A percentile compares a stretch with the other conserved stretches of the same genome.
These are phyloP conservation scores for Pinus taeda DNA, from an alignment of 75 land plant species.

Conservation along the genomic window DNA sequence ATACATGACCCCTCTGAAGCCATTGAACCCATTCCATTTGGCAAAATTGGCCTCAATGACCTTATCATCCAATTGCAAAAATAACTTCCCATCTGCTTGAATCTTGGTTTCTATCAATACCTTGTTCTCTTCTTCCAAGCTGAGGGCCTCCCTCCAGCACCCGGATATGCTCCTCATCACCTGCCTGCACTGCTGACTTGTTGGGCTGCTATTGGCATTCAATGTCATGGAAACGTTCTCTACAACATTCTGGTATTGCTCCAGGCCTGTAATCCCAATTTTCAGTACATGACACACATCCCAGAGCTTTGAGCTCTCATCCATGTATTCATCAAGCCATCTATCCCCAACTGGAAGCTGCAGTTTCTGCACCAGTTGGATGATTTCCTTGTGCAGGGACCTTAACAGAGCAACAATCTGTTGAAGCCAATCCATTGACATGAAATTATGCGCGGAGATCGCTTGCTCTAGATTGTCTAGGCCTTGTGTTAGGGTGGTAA, in stretches of 20 bases:
- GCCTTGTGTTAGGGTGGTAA: slow-evolving; percentile 36
- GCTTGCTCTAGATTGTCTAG: slow-evolving; percentile 40
- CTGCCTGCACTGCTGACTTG: slow-evolving; percentile 31
- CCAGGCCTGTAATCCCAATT: slow-evolving; percentile 49
- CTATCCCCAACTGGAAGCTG: slow-evolving; percentile 49
- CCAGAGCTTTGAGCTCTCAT: slow-evolving; percentile 76
- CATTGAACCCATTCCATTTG: slow-evolving; percentile 34
- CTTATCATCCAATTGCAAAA: slow-evolving; percentile 17
- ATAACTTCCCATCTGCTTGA: slow-evolving; percentile 2
- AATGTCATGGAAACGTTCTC: slow-evolving; percentile 30
- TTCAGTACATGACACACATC: slow-evolving; percentile 65
- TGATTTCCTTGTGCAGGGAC: slow-evolving; percentile 53
- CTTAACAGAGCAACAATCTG: slow-evolving; percentile 37
- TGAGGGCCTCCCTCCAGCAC: slow-evolving; percentile 28
- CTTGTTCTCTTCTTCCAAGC: slow-evolving; percentile 58
- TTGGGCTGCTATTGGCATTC: too few relatives aligned
- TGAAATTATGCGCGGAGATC: slow-evolving; percentile 28
- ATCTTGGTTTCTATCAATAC: slow-evolving; percentile 34
- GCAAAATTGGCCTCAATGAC: slow-evolving; percentile 8
- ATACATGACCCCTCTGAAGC: slow-evolving; percentile 56
- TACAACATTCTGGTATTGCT: slow-evolving; percentile 39
- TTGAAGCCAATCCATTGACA: slow-evolving; percentile 46
- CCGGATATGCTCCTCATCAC: slow-evolving; percentile 31
- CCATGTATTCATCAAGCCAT: slow-evolving; percentile 92
- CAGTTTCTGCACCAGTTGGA: slow-evolving; percentile 49